A percentile compares a stretch with the other conserved stretches of the same genome.
Evolutionary conservation across 2,329 filamentous ascomycete genomes (phyloP).

Genomic region (Beauveria sp.): DNA sequence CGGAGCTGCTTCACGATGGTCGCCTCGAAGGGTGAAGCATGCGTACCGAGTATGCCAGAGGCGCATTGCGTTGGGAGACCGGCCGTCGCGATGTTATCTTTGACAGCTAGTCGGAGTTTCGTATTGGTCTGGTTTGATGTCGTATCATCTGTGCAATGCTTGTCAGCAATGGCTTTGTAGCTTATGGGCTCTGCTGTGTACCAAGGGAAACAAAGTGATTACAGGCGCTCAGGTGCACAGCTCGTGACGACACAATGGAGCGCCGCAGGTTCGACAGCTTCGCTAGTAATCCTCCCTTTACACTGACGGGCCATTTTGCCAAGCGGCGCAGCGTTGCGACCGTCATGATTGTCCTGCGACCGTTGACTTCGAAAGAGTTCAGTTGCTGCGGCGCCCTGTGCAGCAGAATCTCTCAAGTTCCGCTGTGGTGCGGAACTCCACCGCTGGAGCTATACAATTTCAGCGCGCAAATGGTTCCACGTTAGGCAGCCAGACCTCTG

Average conservation of each 20-base stretch:
- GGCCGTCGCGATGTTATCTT: conserved; percentile 68
- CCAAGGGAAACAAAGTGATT: conserved; percentile 30
- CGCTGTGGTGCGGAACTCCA: conserved; percentile 2
- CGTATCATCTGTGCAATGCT: neutral
- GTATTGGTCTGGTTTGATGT: neutral
- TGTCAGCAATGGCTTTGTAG: neutral
- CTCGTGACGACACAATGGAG: neutral
- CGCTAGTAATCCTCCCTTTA: neutral
- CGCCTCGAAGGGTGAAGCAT: conserved; percentile 72
- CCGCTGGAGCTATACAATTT: neutral
- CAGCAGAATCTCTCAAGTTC: neutral
- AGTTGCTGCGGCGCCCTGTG: neutral
- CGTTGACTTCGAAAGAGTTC: neutral
- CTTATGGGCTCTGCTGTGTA: conserved; percentile 9
- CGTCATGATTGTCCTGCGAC: conserved; percentile 21
- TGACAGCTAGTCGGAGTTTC: conserved; percentile 51
- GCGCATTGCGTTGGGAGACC: conserved; percentile 72
- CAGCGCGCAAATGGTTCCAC: neutral
- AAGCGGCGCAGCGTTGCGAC: conserved; percentile 22
- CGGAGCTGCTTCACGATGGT: conserved; percentile 67
- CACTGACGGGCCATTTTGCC: neutral
- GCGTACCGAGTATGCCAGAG: conserved; percentile 63
- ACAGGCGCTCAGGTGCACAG: conserved; percentile 20
- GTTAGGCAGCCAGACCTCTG: neutral
- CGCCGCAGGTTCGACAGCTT: neutral